Percentiles rank a stretch among this genome's conserved stretches.
Conservation (phyloP, 139 green algal genomes). For the Coelastrella sp. region DNA sequence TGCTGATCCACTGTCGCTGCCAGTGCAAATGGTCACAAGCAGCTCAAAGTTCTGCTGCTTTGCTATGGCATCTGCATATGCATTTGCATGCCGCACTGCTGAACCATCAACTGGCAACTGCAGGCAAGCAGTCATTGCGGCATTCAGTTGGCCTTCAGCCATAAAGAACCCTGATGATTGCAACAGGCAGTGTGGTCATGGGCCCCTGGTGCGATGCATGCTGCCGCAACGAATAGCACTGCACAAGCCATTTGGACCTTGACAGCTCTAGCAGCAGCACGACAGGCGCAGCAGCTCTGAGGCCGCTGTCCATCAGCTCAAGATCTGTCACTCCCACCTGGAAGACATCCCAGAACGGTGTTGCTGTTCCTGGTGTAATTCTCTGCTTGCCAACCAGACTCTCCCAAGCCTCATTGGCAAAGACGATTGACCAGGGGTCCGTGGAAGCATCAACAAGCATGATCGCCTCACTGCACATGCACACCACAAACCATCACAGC, state of each 20-base stretch:
- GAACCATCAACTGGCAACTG: not conserved
- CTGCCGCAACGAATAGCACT: too few relatives aligned
- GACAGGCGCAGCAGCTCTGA: too few relatives aligned
- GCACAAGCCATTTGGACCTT: too few relatives aligned
- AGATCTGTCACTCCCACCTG: conserved; percentile 33
- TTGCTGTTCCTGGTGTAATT: not conserved
- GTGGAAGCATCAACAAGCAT: conserved; percentile 75
- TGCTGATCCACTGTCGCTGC: not conserved
- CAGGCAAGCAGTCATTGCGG: not conserved
- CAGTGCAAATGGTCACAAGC: not conserved
- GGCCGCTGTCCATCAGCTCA: not conserved
- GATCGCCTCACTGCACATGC: conserved; percentile 73
- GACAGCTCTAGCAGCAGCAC: too few relatives aligned
- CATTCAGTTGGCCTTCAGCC: too few relatives aligned
- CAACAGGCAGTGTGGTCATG: too few relatives aligned
- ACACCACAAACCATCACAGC: not conserved
- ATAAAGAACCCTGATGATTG: too few relatives aligned
- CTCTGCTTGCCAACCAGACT: conserved; percentile 19
- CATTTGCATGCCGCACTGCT: not conserved
- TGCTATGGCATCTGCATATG: conserved; percentile 41
- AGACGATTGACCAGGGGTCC: conserved; percentile 74
- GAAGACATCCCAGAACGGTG: conserved; percentile 64
- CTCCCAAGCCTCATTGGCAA: conserved; percentile 84
- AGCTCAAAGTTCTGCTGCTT: conserved; percentile 50
- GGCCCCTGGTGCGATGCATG: too few relatives aligned